A percentile compares a stretch with the other conserved stretches of the same genome.
Conservation (phyloP, 768 basidiomycete species). For the Collybiopsis luxurians region DNA sequence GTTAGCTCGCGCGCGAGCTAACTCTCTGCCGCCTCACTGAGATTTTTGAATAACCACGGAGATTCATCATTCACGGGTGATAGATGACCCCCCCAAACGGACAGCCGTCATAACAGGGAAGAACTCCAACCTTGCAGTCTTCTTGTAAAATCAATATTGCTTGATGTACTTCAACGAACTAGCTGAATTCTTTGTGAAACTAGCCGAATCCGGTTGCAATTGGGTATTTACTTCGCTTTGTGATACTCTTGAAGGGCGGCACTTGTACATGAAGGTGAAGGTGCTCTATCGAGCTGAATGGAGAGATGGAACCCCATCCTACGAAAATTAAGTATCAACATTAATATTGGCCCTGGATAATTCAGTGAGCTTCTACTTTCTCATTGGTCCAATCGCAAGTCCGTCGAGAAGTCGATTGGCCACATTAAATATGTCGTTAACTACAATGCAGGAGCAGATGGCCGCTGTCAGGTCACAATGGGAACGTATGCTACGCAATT, state of each 20-base stretch:
- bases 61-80: too few species aligned
- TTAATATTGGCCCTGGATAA: not conserved
- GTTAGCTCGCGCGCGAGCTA: not conserved
- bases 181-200: conserved; percentile 63
- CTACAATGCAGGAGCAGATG: conserved; percentile 22
- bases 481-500: conserved; percentile 39
- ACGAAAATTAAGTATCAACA: not conserved
- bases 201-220: conserved; percentile 32
- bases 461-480: not conserved
- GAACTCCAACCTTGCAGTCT: conserved; percentile 45
- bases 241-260: conserved; percentile 53
- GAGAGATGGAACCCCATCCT: conserved; percentile 81
- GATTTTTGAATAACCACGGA: not conserved
- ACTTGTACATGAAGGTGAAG: conserved; percentile 74
- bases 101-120: conserved; percentile 38
- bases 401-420: conserved; percentile 52
- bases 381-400: conserved; percentile 38
- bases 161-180: conserved; percentile 69
- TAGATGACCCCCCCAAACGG: not conserved
- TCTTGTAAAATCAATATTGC: conserved; percentile 58
- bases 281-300: conserved; percentile 69
- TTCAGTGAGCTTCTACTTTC: conserved; percentile 36
- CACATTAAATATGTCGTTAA: conserved; percentile 44
- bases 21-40: not conserved
- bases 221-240: conserved; percentile 46